These are phyloP conservation scores for Leucosporidium scottii DNA, from an alignment of 768 basidiomycete genomes.

Conservation along the genomic window DNA sequence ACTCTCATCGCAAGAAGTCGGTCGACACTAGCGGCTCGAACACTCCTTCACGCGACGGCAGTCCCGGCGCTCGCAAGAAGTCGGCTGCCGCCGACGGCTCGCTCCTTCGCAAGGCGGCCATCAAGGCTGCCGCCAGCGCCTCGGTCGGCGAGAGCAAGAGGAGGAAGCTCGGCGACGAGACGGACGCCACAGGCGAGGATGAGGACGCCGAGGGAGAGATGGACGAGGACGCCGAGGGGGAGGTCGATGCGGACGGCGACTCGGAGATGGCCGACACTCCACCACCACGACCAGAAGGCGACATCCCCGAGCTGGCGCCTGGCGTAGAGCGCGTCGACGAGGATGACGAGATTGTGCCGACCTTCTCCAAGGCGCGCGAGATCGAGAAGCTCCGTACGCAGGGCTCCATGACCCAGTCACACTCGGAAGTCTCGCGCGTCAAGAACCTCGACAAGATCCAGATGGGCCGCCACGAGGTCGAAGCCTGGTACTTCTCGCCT, in stretches of 20 bases:
- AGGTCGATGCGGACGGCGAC: slow-evolving; percentile 27
- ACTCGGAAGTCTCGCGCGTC: slow-evolving; percentile 94
- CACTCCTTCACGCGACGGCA: slow-evolving; percentile 1
- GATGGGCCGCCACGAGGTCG: slow-evolving; percentile 93
- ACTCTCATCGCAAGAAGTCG: slow-evolving; percentile 25
- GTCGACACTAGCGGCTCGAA: neutral
- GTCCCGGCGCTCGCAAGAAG: slow-evolving; percentile 33
- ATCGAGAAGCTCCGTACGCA: slow-evolving; percentile 97
- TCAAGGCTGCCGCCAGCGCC: slow-evolving; percentile 45
- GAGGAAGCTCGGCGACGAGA: slow-evolving; percentile 2
- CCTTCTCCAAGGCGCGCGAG: slow-evolving; percentile 95
- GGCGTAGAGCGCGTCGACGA: slow-evolving; percentile 32
- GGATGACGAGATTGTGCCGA: slow-evolving; percentile 54
- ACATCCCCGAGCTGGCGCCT: slow-evolving; percentile 1
- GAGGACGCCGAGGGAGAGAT: slow-evolving; percentile 25
- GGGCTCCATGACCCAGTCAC: slow-evolving; percentile 97
- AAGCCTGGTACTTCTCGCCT: slow-evolving; percentile 99
- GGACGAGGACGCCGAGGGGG: slow-evolving; percentile 26
- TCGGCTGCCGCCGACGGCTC: slow-evolving; percentile 31
- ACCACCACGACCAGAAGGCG: slow-evolving; percentile 42
- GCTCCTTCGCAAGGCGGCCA: slow-evolving; percentile 34
- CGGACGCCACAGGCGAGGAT: slow-evolving; percentile 19
- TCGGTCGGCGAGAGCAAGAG: slow-evolving; percentile 23
- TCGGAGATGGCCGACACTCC: slow-evolving; percentile 42
- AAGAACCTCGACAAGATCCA: slow-evolving; percentile 96